A percentile compares a stretch with the other conserved stretches of the same genome.
Conservation (phyloP, 371 early-diverging fungal species). For the Mortierella sp. region DNA sequence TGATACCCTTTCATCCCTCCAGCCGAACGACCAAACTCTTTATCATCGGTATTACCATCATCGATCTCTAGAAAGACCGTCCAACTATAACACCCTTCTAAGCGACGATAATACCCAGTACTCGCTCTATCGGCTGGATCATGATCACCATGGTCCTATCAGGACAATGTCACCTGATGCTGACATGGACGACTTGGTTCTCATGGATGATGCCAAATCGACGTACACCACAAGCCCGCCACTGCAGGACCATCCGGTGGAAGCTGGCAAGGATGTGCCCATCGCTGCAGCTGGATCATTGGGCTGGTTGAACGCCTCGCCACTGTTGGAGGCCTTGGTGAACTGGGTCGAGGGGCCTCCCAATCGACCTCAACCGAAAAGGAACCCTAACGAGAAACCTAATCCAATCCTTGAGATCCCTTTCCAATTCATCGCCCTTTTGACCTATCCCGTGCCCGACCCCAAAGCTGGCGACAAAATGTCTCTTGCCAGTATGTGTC, state of each 20-base stretch:
- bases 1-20: not conserved
- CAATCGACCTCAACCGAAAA: slow-evolving; percentile 23
- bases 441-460: slow-evolving; percentile 63
- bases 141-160: not conserved
- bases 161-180: slow-evolving; percentile 5
- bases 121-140: not conserved
- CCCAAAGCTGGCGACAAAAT: slow-evolving; percentile 59
- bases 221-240: not conserved
- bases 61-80: not conserved
- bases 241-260: not conserved
- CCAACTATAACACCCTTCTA: slow-evolving; percentile 15
- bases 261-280: not conserved
- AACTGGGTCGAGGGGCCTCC: slow-evolving; percentile 56
- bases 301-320: slow-evolving; percentile 45
- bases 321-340: slow-evolving; percentile 46
- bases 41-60: slow-evolving; percentile 20
- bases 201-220: not conserved
- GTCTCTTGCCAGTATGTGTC: slow-evolving; percentile 52
- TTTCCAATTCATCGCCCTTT: slow-evolving; percentile 61
- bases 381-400: slow-evolving; percentile 33
- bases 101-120: slow-evolving; percentile 23
- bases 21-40: not conserved
- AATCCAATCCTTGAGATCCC: slow-evolving; percentile 60
- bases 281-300: slow-evolving; percentile 8
- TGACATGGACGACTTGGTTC: not conserved